Percentiles rank a stretch among this genome's conserved stretches.
These are phyloP conservation scores for Wickerhamiella musiphila DNA, from an alignment of 805 yeast genomes.

Conservation along the genomic window DNA sequence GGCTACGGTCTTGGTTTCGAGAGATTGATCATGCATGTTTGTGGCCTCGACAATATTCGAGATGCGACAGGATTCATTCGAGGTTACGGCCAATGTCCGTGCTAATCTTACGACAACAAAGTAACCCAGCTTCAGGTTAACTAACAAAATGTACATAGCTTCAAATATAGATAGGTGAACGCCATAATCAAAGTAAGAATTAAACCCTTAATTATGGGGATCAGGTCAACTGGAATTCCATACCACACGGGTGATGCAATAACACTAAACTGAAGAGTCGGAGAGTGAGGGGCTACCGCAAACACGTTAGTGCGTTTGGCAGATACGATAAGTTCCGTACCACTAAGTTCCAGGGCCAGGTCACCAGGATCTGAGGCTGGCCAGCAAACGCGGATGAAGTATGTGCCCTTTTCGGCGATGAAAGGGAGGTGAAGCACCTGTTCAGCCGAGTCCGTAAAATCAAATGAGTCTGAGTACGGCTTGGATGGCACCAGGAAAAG, in stretches of 20 bases:
- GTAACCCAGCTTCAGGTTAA: neutral
- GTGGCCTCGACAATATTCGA: slow-evolving; percentile 60
- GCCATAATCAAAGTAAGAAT: neutral
- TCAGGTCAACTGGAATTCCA: slow-evolving; percentile 1
- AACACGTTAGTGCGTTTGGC: neutral
- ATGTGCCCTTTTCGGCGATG: slow-evolving; percentile 8
- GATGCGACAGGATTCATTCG: slow-evolving; percentile 84
- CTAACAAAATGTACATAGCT: neutral
- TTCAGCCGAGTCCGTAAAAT: neutral
- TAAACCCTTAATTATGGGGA: neutral
- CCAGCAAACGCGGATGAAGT: slow-evolving; percentile 22
- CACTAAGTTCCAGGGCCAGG: slow-evolving; percentile 12
- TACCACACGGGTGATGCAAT: neutral
- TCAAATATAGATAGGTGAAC: neutral
- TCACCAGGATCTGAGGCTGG: slow-evolving; percentile 21
- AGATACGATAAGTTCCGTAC: slow-evolving; percentile 1
- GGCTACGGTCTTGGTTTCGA: slow-evolving; percentile 96
- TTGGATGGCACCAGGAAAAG: no score
- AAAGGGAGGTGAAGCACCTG: neutral
- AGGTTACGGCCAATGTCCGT: slow-evolving; percentile 36
- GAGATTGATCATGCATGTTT: slow-evolving; percentile 55
- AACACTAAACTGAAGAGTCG: neutral
- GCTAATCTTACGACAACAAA: no score
- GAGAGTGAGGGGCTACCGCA: no score
- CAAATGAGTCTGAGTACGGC: no score